Evolutionary conservation across 1,139 yeast genomes (phyloP).

Genomic region (Waltiozyma sp.): DNA sequence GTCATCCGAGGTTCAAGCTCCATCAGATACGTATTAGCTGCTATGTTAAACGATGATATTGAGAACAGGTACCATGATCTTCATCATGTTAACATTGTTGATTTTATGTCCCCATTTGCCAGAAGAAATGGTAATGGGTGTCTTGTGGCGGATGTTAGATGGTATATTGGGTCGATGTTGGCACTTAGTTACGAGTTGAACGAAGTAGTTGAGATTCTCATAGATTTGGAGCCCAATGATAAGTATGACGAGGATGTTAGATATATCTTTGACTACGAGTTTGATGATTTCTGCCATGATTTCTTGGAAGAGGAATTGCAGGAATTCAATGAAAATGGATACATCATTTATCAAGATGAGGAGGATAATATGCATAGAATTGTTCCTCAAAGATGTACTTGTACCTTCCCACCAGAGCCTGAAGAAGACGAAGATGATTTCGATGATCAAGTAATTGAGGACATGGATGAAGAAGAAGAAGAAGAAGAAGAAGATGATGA

Average conservation of each 20-base stretch:
- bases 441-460: constrained; percentile 5
- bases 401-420: constrained; percentile 27
- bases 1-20: constrained; percentile 56
- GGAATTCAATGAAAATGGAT: constrained; percentile 23
- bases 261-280: constrained; percentile 59
- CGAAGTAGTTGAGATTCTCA: constrained; percentile 42
- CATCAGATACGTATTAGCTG: constrained; percentile 47
- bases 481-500: constrained; percentile 10
- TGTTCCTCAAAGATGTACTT: constrained; percentile 25
- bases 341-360: constrained; percentile 20
- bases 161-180: constrained; percentile 33
- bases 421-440: constrained; percentile 5
- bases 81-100: constrained; percentile 39
- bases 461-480: constrained; percentile 13
- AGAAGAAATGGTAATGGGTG: constrained; percentile 48
- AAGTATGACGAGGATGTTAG: constrained; percentile 62
- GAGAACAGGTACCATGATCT: constrained; percentile 36
- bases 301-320: constrained; percentile 15
- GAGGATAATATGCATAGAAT: constrained; percentile 19
- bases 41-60: constrained; percentile 39
- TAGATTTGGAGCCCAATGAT: constrained; percentile 54
- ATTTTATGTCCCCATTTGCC: constrained; percentile 52
- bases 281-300: constrained; percentile 19
- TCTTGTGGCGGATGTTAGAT: constrained; percentile 42
- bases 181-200: constrained; percentile 32